phyloP scores from a whole-genome alignment of 2,329 filamentous ascomycete species.

The Calonectria henricotiae region DNA sequence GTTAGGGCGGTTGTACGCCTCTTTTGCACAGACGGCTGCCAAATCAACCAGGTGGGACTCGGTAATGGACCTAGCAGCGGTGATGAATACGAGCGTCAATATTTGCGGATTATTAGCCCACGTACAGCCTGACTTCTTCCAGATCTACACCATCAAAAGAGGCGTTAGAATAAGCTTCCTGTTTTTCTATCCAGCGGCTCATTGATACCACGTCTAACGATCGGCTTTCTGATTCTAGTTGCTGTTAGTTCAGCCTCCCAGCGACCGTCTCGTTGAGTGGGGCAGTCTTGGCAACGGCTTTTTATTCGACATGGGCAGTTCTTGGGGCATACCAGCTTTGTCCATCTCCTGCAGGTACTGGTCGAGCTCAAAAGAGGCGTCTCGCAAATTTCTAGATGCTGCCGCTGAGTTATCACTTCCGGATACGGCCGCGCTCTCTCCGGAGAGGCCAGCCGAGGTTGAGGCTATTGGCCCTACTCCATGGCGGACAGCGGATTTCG shows the following conservation, averaged over 20 bases:
- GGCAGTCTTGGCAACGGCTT: neutral
- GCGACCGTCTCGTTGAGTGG: neutral
- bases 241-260: neutral
- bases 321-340: neutral
- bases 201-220: constrained; percentile 1
- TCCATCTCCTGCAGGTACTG: constrained; percentile 19
- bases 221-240: neutral
- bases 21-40: neutral
- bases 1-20: constrained; percentile 1
- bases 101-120: neutral
- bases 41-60: neutral
- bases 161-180: constrained; percentile 18
- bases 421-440: neutral
- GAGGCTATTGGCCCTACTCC: neutral
- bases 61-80: neutral
- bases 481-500: constrained; percentile 3
- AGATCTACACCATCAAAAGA: neutral
- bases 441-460: neutral
- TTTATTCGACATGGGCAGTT: neutral
- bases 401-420: constrained; percentile 2
- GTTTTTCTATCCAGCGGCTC: constrained; percentile 17
- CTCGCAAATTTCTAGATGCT: constrained; percentile 8
- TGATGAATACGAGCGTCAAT: neutral
- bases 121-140: neutral
- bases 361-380: neutral